Percentiles rank a stretch among this genome's conserved stretches.
phyloP scores from a whole-genome alignment of 2,329 filamentous ascomycete species.

The Exophiala viscosa region DNA sequence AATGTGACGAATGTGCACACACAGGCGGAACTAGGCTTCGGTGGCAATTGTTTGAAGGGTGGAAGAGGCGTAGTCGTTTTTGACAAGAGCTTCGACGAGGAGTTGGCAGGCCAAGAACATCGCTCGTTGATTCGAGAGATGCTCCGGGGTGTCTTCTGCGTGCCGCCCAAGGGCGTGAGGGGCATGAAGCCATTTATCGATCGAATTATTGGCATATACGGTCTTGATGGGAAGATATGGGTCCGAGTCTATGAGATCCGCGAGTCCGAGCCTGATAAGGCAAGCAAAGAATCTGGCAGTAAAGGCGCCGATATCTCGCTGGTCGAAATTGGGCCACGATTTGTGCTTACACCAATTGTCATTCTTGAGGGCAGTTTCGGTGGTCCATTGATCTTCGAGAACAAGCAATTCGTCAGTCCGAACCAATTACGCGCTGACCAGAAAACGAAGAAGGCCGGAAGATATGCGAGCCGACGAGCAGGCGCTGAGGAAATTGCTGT shows the following conservation, averaged over 20 bases:
- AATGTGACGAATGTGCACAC: conserved; percentile 68
- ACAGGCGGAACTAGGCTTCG: conserved; percentile 95
- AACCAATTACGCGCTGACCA: conserved; percentile 86
- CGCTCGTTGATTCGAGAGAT: conserved; percentile 69
- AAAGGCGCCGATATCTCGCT: conserved; percentile 63
- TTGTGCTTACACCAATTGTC: conserved; percentile 89
- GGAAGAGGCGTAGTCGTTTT: conserved; percentile 89
- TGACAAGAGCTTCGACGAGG: conserved; percentile 79
- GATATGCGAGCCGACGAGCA: conserved; percentile 74
- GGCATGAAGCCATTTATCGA: conserved; percentile 96
- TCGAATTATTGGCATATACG: conserved; percentile 86
- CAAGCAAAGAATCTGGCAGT: conserved; percentile 26
- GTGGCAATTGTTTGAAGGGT: conserved; percentile 93
- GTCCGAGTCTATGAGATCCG: conserved; percentile 90
- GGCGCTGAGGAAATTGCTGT: conserved; percentile 66
- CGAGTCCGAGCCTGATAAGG: conserved; percentile 54
- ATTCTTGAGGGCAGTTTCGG: conserved; percentile 94
- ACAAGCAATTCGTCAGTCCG: conserved; percentile 93
- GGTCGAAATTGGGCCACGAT: conserved; percentile 89
- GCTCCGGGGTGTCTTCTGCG: conserved; percentile 84
- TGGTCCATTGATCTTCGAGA: conserved; percentile 95
- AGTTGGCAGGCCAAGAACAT: conserved; percentile 52
- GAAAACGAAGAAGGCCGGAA: conserved; percentile 68
- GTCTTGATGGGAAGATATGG: conserved; percentile 94
- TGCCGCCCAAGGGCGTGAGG: conserved; percentile 73